A percentile compares a stretch with the other conserved stretches of the same genome.
These are phyloP conservation scores for Zygoascus tannicola DNA, from an alignment of 805 yeast species.

Conservation along the genomic window DNA sequence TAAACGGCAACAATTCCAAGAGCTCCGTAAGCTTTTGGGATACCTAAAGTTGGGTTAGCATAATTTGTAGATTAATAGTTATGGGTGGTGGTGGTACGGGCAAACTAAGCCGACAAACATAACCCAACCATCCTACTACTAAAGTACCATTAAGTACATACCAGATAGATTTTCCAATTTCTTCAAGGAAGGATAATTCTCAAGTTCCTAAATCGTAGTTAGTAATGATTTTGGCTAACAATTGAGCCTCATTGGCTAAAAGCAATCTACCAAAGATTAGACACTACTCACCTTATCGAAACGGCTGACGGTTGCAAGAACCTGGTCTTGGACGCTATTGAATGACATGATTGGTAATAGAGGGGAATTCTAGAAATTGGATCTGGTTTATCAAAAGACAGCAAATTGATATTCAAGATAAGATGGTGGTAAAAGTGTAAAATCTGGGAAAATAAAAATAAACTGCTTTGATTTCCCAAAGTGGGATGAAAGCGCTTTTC, in stretches of 20 bases:
- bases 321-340: constrained; percentile 20
- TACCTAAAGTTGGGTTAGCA: constrained; percentile 13
- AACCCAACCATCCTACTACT: too few relatives aligned
- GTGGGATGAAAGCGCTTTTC: too few relatives aligned
- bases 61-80: too few relatives aligned
- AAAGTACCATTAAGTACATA: too few relatives aligned
- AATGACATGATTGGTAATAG: constrained; percentile 6
- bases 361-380: not conserved
- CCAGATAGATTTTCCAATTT: constrained; percentile 28
- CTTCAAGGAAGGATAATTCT: constrained; percentile 24
- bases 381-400: too few relatives aligned
- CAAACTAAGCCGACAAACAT: not conserved
- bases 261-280: too few relatives aligned
- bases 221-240: too few relatives aligned
- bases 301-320: constrained; percentile 19
- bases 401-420: too few relatives aligned
- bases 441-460: too few relatives aligned
- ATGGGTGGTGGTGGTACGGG: too few relatives aligned
- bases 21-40: constrained; percentile 81
- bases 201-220: constrained; percentile 22
- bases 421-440: too few relatives aligned
- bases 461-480: too few relatives aligned
- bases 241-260: not conserved
- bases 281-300: constrained; percentile 22
- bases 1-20: constrained; percentile 57